These are phyloP conservation scores for Schizophyllum amplum DNA, from an alignment of 1,284 basidiomycete species.

Conservation along the genomic window DNA sequence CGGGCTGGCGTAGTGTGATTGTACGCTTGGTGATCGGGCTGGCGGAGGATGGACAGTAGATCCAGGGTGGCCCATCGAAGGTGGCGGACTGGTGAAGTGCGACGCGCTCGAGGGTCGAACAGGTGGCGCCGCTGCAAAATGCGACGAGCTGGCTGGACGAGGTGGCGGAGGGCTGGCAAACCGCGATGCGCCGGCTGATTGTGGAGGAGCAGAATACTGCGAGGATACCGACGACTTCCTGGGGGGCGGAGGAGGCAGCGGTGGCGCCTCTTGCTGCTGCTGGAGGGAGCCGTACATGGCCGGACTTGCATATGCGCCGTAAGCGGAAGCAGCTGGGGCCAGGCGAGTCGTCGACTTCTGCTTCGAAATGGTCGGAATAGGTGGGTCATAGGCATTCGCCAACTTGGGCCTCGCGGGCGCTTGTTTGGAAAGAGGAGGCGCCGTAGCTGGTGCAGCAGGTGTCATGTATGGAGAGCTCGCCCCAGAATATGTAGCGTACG, in stretches of 20 bases:
- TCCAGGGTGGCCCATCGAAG: background rate
- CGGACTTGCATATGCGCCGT: constrained; percentile 17
- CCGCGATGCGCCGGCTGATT: background rate
- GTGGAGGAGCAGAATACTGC: background rate
- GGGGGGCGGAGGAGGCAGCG: background rate
- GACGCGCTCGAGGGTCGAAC: background rate
- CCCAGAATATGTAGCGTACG: background rate
- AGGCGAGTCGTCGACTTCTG: constrained; percentile 27
- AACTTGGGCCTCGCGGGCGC: constrained; percentile 50
- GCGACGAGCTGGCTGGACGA: background rate
- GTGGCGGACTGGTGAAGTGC: background rate
- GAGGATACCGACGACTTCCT: background rate
- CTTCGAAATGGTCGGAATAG: constrained; percentile 50
- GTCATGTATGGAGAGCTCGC: constrained; percentile 11
- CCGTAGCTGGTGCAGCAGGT: constrained; percentile 11
- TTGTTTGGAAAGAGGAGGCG: constrained; percentile 28
- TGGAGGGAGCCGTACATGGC: constrained; percentile 6
- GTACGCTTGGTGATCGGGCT: background rate
- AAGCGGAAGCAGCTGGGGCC: constrained; percentile 21
- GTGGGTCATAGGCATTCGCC: constrained; percentile 74
- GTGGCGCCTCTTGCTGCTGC: background rate
- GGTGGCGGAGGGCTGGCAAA: background rate
- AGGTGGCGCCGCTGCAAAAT: background rate
- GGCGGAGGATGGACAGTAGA: background rate
- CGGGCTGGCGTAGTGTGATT: background rate